Evolutionary conservation across 257 asterid species (phyloP).

Genomic region (Solanum rostratum): DNA sequence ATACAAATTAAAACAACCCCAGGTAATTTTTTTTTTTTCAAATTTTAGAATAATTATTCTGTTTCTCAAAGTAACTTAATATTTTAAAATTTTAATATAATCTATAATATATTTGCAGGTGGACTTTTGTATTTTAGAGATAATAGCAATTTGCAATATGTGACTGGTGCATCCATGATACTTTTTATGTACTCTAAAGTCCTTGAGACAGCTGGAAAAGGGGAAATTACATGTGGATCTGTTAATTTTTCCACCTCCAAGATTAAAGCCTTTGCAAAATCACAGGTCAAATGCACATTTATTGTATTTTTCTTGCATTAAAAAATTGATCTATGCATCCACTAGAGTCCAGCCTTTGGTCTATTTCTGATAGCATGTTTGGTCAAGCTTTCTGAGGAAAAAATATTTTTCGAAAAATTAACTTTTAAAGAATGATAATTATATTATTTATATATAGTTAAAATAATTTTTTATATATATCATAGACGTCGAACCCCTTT

Average conservation of each 20-base stretch:
- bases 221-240: slow-evolving; percentile 48
- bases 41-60: too few relatives aligned
- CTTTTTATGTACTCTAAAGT: slow-evolving; percentile 42
- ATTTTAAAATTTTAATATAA: not conserved
- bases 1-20: slow-evolving; percentile 59
- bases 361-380: not conserved
- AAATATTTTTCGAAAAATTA: not conserved
- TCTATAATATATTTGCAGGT: slow-evolving; percentile 28
- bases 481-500: too few relatives aligned
- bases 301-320: not conserved
- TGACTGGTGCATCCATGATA: slow-evolving; percentile 41
- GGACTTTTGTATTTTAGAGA: slow-evolving; percentile 62
- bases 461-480: too few relatives aligned
- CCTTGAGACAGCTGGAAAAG: slow-evolving; percentile 20
- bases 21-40: slow-evolving; percentile 14
- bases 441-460: too few relatives aligned
- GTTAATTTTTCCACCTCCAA: slow-evolving; percentile 22
- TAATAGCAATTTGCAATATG: slow-evolving; percentile 65
- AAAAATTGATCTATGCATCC: not conserved
- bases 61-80: not conserved
- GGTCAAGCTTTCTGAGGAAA: not conserved
- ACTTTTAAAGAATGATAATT: not conserved
- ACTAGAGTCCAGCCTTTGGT: not conserved
- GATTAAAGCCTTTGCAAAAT: slow-evolving; percentile 57
- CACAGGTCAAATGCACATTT: slow-evolving; percentile 32